Evolutionary conservation across 805 yeast genomes (phyloP).

Genomic region (Teunomyces gatunensis): DNA sequence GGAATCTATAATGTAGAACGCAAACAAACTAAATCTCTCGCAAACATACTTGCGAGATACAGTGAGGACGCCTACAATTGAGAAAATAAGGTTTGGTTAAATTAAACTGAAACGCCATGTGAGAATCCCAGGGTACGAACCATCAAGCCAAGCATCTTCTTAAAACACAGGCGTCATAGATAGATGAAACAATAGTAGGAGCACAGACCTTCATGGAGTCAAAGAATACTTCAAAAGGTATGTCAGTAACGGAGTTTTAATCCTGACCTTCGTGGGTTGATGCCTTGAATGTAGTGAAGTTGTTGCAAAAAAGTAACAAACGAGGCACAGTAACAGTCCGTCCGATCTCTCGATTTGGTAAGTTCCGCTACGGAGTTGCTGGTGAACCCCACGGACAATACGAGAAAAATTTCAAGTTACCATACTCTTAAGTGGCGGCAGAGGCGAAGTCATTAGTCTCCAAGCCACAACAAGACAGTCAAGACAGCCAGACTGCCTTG

Average conservation of each 20-base stretch:
- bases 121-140: not conserved
- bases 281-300: not conserved
- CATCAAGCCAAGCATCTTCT: not conserved
- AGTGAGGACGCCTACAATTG: not conserved
- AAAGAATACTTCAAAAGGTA: not conserved
- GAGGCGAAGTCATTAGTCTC: no score
- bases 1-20: not conserved
- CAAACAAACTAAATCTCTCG: not conserved
- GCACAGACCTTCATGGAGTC: not conserved
- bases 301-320: not conserved
- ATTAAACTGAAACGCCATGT: not conserved
- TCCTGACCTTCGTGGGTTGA: no score
- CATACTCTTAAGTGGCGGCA: no score
- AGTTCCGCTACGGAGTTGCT: no score
- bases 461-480: not conserved
- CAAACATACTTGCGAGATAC: not conserved
- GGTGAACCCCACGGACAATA: no score
- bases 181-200: not conserved
- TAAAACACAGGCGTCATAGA: not conserved
- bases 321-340: not conserved
- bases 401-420: no score
- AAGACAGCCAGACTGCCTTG: not conserved
- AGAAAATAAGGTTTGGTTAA: not conserved
- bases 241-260: not conserved
- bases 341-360: no score